A percentile compares a stretch with the other conserved stretches of the same genome.
Evolutionary conservation across 2,329 filamentous ascomycete genomes (phyloP).

Genomic region (Alternaria brassicicola): DNA sequence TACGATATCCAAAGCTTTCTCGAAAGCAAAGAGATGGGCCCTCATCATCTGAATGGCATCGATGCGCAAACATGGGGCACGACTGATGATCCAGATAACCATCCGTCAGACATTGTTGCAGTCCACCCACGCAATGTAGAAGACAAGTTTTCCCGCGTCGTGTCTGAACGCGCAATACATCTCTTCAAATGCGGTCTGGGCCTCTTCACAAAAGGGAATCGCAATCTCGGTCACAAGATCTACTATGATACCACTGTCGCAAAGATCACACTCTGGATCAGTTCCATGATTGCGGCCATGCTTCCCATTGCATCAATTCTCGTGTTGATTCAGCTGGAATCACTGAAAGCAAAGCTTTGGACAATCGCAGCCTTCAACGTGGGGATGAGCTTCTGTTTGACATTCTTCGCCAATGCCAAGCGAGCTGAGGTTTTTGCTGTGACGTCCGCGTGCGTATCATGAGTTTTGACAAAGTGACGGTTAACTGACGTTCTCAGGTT

Average conservation of each 20-base stretch:
- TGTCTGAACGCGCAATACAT: slow-evolving; percentile 11
- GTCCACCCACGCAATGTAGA: slow-evolving; percentile 6
- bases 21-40: background rate
- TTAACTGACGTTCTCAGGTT: background rate
- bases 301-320: slow-evolving; percentile 31
- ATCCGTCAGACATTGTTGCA: slow-evolving; percentile 4
- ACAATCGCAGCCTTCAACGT: slow-evolving; percentile 33
- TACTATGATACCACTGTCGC: background rate
- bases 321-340: slow-evolving; percentile 18
- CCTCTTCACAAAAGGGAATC: background rate
- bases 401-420: slow-evolving; percentile 27
- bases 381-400: slow-evolving; percentile 28
- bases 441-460: slow-evolving; percentile 30
- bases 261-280: slow-evolving; percentile 25
- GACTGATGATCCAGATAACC: background rate
- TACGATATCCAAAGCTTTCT: slow-evolving; percentile 15
- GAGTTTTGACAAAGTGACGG: background rate
- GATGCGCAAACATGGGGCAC: background rate
- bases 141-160: slow-evolving; percentile 16
- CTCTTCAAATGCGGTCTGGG: slow-evolving; percentile 11
- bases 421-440: slow-evolving; percentile 34
- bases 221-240: background rate
- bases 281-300: slow-evolving; percentile 26
- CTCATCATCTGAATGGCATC: background rate
- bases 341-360: slow-evolving; percentile 15